Conservation (phyloP, 2,329 filamentous ascomycete genomes). For the Colletotrichum incanum region DNA sequence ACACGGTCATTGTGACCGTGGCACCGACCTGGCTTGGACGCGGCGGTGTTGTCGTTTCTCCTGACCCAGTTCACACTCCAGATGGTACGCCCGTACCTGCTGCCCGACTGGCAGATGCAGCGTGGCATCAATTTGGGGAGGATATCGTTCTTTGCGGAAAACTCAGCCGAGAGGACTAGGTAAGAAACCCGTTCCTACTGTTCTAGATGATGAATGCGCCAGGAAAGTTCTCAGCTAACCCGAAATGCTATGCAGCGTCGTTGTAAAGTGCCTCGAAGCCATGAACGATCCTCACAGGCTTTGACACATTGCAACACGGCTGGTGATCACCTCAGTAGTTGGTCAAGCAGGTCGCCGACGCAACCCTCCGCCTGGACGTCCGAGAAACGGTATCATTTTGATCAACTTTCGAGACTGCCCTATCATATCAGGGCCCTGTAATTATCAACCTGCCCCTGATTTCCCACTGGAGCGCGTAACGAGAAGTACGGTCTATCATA, state of each 20-base stretch:
- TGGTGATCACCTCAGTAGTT: constrained; percentile 12
- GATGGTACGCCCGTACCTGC: constrained; percentile 71
- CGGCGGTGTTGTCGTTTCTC: constrained; percentile 85
- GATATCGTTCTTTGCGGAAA: constrained; percentile 87
- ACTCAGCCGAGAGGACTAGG: constrained; percentile 52
- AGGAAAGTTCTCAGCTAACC: constrained; percentile 11
- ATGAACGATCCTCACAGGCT: background rate
- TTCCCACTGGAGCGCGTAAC: constrained; percentile 19
- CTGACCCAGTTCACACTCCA: constrained; percentile 68
- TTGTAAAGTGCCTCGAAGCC: background rate
- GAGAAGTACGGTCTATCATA: constrained; percentile 37
- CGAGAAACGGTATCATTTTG: constrained; percentile 31
- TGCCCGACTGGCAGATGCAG: constrained; percentile 76
- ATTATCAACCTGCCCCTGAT: constrained; percentile 14
- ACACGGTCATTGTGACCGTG: constrained; percentile 89
- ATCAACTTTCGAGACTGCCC: constrained; percentile 18
- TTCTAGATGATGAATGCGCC: background rate
- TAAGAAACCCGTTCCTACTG: background rate
- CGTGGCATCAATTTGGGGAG: constrained; percentile 84
- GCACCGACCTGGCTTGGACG: constrained; percentile 92
- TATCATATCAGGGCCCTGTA: constrained; percentile 19
- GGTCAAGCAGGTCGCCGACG: constrained; percentile 17
- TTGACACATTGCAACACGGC: background rate
- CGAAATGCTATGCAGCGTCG: background rate
- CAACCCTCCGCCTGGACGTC: constrained; percentile 14